Evolutionary conservation across 2,329 filamentous ascomycete species (phyloP), one percentile per base, ranked within the genome.

Genomic region (Diaporthe sp.): DNA sequence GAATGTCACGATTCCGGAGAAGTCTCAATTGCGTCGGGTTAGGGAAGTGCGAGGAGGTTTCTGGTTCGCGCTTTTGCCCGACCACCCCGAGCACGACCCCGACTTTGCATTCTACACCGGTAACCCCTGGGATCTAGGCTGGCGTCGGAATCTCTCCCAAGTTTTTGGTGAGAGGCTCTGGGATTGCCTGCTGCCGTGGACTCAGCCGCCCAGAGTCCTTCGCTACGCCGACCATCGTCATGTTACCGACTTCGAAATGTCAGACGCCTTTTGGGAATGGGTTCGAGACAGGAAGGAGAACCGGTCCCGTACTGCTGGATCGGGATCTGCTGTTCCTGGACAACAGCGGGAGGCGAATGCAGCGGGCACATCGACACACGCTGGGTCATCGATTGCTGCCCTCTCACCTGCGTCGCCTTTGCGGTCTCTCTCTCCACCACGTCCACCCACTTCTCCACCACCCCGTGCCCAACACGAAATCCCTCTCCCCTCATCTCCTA

Each of bases 171-270:
- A 51, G 65, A 70, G 73, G 12, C 57, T 63, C 73, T 75, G 67
- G 73, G 57, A 34, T 75, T 65, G 44, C 73, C 72, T 75, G 68
- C 67, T 75, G 73, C 73, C 67, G 67, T 75, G 73, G 73, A 71
- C 44, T 51, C 73, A 60, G 67, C 68, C 73, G 53, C 73, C 37
- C 25, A 31, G 73, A 44, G 57, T 71, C 39, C 44, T 39, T 25
- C 44, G 57, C 61, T 65, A 75, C 67, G 57, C 65, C 58, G 42
- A 63, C 28, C 15, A 37, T 55, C 49, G 42, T 34, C 44, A 39
- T 39, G 57, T 75, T 55, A 39, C 53, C 68, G 74, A 75, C 25
- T 73, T 75, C 25, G 74, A 75, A 44, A 75, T 75, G 68, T 58
- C 60, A 28, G 68, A 67, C 57, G 49, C 39, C 4, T 75, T 73